Evolutionary conservation across 257 asterid genomes (phyloP).

Genomic region (Fraxinus anomala): DNA sequence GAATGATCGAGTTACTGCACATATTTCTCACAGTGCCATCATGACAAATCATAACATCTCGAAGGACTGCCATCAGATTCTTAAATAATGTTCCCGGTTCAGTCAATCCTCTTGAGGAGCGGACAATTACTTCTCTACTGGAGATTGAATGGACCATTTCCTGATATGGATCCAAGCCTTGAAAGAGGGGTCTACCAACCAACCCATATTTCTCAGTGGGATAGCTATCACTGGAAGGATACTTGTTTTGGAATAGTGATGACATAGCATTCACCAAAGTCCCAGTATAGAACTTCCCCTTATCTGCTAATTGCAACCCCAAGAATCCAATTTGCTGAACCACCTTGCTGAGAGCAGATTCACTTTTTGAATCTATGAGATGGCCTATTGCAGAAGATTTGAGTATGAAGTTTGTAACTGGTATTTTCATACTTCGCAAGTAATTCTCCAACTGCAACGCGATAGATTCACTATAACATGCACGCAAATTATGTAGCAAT

Average conservation of each 20-base stretch:
- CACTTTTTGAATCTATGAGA: slow-evolving; percentile 84
- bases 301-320: slow-evolving; percentile 70
- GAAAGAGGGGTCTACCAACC: slow-evolving; percentile 76
- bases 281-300: slow-evolving; percentile 75
- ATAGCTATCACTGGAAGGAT: slow-evolving; percentile 60
- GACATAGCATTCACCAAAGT: slow-evolving; percentile 72
- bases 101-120: slow-evolving; percentile 88
- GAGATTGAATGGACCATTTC: slow-evolving; percentile 93
- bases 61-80: slow-evolving; percentile 92
- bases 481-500: slow-evolving; percentile 48
- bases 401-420: slow-evolving; percentile 57
- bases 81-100: slow-evolving; percentile 93
- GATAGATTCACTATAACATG: slow-evolving; percentile 56
- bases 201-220: slow-evolving; percentile 79
- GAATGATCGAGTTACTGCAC: slow-evolving; percentile 84
- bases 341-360: slow-evolving; percentile 82
- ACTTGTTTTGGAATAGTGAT: slow-evolving; percentile 54
- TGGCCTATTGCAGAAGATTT: slow-evolving; percentile 71
- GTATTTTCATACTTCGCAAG: slow-evolving; percentile 59
- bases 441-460: slow-evolving; percentile 61
- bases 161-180: slow-evolving; percentile 88
- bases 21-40: slow-evolving; percentile 86
- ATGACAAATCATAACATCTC: slow-evolving; percentile 86
- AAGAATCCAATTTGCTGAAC: slow-evolving; percentile 91
- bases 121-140: slow-evolving; percentile 93